Percentiles rank a stretch among this genome's conserved stretches.
phyloP scores from a whole-genome alignment of 176 grass and related monocot genomes.

The Oryza meyeriana region DNA sequence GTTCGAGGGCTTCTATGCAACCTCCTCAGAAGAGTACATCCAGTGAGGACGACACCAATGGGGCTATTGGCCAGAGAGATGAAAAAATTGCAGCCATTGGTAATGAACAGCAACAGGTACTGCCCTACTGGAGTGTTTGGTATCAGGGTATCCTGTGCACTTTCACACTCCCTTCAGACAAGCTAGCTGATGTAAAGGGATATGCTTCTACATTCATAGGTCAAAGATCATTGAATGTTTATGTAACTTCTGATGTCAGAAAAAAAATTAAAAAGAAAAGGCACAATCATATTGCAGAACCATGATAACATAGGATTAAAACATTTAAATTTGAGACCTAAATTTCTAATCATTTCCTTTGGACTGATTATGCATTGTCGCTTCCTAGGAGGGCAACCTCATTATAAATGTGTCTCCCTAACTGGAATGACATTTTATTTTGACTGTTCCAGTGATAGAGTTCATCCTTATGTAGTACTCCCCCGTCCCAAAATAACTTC shows the following conservation, averaged over 20 bases:
- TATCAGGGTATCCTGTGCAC: background rate
- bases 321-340: background rate
- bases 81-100: background rate
- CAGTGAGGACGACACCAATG: background rate
- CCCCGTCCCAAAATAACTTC: too few species aligned
- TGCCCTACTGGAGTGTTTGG: background rate
- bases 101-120: conserved; percentile 19
- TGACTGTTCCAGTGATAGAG: background rate
- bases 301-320: background rate
- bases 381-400: background rate
- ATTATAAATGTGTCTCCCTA: background rate
- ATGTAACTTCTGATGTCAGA: background rate
- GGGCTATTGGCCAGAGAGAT: conserved; percentile 17
- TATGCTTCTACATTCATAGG: background rate
- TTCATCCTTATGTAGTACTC: background rate
- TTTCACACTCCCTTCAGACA: background rate
- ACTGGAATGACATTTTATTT: background rate
- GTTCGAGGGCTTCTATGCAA: background rate
- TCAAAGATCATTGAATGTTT: background rate
- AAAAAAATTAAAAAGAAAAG: background rate
- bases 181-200: background rate
- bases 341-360: background rate
- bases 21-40: background rate
- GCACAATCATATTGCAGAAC: background rate
- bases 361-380: background rate